Evolutionary conservation across 768 basidiomycete genomes (phyloP).

Genomic region (Pisolithus microcarpus): DNA sequence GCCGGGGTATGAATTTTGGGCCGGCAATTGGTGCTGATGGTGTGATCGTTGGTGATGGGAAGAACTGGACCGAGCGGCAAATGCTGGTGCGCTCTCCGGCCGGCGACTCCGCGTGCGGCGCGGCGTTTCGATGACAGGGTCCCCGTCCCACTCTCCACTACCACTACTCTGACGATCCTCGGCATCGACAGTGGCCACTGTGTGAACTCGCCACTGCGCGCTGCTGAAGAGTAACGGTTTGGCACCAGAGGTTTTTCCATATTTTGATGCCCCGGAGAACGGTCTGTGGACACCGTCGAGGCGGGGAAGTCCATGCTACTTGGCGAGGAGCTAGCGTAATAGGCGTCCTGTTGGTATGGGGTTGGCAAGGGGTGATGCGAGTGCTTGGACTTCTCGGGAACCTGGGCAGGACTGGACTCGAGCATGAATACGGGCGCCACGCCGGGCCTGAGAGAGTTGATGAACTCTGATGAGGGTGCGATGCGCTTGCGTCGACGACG

Average conservation of each 20-base stretch:
- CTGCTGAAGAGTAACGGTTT: conserved; percentile 13
- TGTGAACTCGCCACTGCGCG: background rate
- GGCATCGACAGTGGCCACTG: no score
- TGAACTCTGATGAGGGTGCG: conserved; percentile 58
- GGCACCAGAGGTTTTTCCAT: conserved; percentile 18
- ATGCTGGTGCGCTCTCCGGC: conserved; percentile 8
- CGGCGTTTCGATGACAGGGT: conserved; percentile 11
- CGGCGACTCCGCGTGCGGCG: conserved; percentile 4
- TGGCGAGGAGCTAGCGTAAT: background rate
- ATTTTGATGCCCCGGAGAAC: conserved; percentile 10
- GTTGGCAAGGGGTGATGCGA: conserved; percentile 7
- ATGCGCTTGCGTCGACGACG: conserved; percentile 34
- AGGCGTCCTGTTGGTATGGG: conserved; percentile 12
- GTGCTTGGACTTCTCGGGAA: conserved; percentile 13
- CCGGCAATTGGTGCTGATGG: background rate
- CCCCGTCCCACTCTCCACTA: conserved; percentile 16
- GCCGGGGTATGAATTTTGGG: background rate
- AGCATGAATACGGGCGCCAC: conserved; percentile 21
- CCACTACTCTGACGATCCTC: conserved; percentile 15
- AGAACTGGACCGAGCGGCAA: conserved; percentile 1
- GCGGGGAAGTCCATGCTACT: conserved; percentile 12
- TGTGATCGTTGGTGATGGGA: conserved; percentile 8
- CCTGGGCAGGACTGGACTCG: conserved; percentile 13
- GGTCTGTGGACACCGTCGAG: conserved; percentile 6
- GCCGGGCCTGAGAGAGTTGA: conserved; percentile 24